Evolutionary conservation across 164 flowering plant genomes (phyloP).

Genomic region (Tinospora cordifolia): DNA sequence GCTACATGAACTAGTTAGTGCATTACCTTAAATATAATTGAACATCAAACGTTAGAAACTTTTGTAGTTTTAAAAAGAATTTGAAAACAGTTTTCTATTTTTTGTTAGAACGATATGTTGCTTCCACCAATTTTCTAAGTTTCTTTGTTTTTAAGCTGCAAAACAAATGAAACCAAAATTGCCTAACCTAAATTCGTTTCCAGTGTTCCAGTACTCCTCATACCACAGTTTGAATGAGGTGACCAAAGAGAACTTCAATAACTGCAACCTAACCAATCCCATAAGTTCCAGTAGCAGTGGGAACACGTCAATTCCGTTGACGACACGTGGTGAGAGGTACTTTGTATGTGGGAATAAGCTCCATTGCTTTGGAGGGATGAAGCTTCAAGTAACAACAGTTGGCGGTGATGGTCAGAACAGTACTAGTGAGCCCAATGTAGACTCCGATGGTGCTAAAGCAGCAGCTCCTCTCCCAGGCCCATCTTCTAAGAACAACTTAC

Average conservation of each 20-base stretch:
- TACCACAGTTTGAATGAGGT: slow-evolving; percentile 40
- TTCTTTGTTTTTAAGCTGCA: too few relatives aligned
- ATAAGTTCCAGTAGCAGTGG: slow-evolving; percentile 27
- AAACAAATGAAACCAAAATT: too few relatives aligned
- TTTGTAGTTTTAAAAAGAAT: too few relatives aligned
- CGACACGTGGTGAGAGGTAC: slow-evolving; percentile 34
- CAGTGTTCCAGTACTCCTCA: slow-evolving; percentile 70
- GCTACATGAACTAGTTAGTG: too few relatives aligned
- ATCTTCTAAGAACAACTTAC: slow-evolving; percentile 27
- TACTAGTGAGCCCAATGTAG: slow-evolving; percentile 24
- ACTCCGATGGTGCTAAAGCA: not conserved
- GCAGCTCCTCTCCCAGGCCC: slow-evolving; percentile 20
- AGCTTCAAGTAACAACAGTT: slow-evolving; percentile 31
- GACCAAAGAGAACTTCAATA: slow-evolving; percentile 21
- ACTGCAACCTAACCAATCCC: slow-evolving; percentile 28
- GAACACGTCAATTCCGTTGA: slow-evolving; percentile 27
- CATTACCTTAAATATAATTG: too few relatives aligned
- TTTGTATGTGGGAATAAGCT: slow-evolving; percentile 45
- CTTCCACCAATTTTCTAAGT: too few relatives aligned
- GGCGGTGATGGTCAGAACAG: slow-evolving; percentile 9
- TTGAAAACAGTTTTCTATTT: too few relatives aligned
- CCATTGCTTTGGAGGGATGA: slow-evolving; percentile 51
- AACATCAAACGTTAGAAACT: too few relatives aligned
- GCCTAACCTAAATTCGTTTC: not conserved
- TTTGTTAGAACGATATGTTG: too few relatives aligned